Evolutionary conservation across 352 stramenopile species (phyloP), one percentile per base, ranked within the genome.

Genomic region (Phytophthora crassamura): DNA sequence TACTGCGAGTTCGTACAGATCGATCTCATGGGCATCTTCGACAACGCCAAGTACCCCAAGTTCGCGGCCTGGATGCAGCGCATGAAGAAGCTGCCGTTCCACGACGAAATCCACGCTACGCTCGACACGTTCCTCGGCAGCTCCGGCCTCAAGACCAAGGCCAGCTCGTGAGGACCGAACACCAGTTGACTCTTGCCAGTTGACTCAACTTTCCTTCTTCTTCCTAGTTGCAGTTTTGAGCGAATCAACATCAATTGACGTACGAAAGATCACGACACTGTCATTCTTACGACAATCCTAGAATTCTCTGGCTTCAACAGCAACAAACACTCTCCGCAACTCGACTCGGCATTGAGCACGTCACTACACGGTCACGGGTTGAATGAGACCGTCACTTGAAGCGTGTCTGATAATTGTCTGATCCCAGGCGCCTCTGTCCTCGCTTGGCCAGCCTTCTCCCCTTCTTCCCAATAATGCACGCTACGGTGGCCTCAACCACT

Each of bases 1-100:
- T 82, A 80, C 57, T 82, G 74, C 61, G 74, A 82, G 55, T 52
- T 78, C 38, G 72, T 76, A 36, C 68, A 78, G 55, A 56, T 77
- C 22, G 61, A 75, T 35, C 38, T 74, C 54, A 73, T 76, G 68
- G 62, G 58, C 22, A 59, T 75, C 22, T 75, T 59, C 52, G 71
- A 78, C 47, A 76, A 68, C 52, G 59, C 57, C 34, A 40, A 18
- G 16, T 78, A 55, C 48, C 71, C 71, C 3, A 75, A 64, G 18
- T 59, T 59, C 28, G 40, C 36, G 20, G 53, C 47, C 18, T 78
- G 71, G 71, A 73, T 78, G 55, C 28, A 64, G 33, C 60, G 62
- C 42, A 78, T 78, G 70, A 67, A 56, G 59, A 67, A 65, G 39
- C 33, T 78, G 39, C 66, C 71, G 34, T 39, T 59, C 48, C 72